A percentile compares a stretch with the other conserved stretches of the same genome.
Evolutionary conservation across 2,329 filamentous ascomycete species (phyloP).

Genomic region (Achaetomium macrosporum): DNA sequence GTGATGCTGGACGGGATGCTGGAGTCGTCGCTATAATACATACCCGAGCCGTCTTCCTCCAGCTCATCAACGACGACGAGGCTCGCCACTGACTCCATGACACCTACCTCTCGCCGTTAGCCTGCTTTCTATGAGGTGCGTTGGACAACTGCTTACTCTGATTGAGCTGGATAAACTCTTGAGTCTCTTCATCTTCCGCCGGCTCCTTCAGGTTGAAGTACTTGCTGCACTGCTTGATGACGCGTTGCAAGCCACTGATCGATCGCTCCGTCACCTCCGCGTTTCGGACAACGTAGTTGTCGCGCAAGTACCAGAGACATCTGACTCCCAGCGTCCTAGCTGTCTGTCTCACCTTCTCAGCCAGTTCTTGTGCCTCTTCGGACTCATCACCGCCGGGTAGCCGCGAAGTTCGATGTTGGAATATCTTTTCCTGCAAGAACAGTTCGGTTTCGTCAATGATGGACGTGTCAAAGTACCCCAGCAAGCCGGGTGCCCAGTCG

Average conservation of each 20-base stretch:
- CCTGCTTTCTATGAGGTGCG: neutral
- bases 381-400: constrained; percentile 18
- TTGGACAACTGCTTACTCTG: constrained; percentile 31
- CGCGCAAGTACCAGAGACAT: constrained; percentile 43
- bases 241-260: constrained; percentile 37
- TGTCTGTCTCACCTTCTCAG: constrained; percentile 31
- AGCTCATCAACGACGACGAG: constrained; percentile 54
- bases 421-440: constrained; percentile 41
- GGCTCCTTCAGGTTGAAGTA: constrained; percentile 35
- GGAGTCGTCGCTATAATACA: constrained; percentile 37
- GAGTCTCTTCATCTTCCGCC: constrained; percentile 27
- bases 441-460: constrained; percentile 39
- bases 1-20: constrained; percentile 29
- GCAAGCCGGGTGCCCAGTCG: constrained; percentile 46
- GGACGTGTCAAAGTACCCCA: constrained; percentile 41
- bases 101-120: constrained; percentile 29
- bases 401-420: constrained; percentile 31
- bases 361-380: constrained; percentile 29
- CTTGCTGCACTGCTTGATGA: constrained; percentile 37
- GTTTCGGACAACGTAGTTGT: constrained; percentile 40
- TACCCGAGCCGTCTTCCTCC: constrained; percentile 56
- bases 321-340: constrained; percentile 37
- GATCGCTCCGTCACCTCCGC: constrained; percentile 38
- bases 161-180: constrained; percentile 32
- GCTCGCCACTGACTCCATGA: constrained; percentile 44